Base-by-base conservation (phyloP, 495 filamentous ascomycete genomes). In the Neurospora sp. region DNA sequence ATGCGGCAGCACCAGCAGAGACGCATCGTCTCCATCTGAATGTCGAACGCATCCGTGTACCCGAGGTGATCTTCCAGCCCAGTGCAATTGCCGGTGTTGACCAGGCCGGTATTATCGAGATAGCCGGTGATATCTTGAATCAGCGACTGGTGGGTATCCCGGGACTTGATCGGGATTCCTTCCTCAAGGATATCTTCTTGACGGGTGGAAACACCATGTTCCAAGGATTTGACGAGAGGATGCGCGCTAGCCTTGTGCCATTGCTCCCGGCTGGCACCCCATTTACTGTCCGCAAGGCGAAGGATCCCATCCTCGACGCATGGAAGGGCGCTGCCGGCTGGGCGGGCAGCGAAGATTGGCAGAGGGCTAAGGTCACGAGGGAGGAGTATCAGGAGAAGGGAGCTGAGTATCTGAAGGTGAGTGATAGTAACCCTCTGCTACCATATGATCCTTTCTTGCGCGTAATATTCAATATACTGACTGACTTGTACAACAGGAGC, bases 181-280 rank as follows among this genome's bases (percentile, higher is more conserved):
- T 97, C 7, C 83, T 97, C 16, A 90, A 87, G 72, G 95, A 98
- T 77, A 87, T 99, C 20, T 99, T 99, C 83, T 79, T 98, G 9
- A 98, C 96, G 0, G 96, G 96, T 40, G 96, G 96, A n/a, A 94
- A 95, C 78, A 93, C 92, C 1, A 81, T 96, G 61, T 98, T 97
- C 78, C 79, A 88, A 69, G 90, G 90, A 69, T 99, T 98, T 75
- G 93, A 97, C 71, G 92, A 97, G 71, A 85, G 96, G 31, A 83
- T 99, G 74, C 83, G 86, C 41, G 86, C 84, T 40, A 95, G 94
- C 38, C 82, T 98, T 66, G 86, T 86, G 20, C 88, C 90, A 14
- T 87, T 91, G 42, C 79, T 98, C 73, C 93, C 94, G 3, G 83
- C 89, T 7, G 91, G 89, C n/a, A 79, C 87, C 16, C 81, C 84